Evolutionary conservation across 176 grass and related monocot genomes (phyloP), one percentile per base, ranked within the genome.

Genomic region (Olyra latifolia): DNA sequence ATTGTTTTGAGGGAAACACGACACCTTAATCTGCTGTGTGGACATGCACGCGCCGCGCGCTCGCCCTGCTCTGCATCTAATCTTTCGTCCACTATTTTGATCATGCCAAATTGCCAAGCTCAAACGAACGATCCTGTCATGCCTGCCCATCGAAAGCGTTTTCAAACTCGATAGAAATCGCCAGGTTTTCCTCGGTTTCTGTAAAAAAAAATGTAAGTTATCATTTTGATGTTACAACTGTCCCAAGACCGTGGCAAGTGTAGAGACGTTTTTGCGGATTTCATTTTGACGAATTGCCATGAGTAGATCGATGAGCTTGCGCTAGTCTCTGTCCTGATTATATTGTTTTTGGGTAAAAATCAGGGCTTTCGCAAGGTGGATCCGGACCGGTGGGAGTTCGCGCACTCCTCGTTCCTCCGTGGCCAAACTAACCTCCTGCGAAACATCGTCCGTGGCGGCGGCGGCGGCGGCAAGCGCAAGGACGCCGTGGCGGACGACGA

Each of bases 361-460:
- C 85, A 97, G 93, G 90, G 93, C 3, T 97, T 97, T 35, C 90
- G 93, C 76, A 97, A 97, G 91, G 93, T 93, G 49, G 89, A 91
- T 87, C 86, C 88, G 10, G 86, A 91, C 66, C 62, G 80, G 46
- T 97, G 91, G 91, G 91, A 93, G 87, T 97, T 93, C 68, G 91
- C 94, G 13, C 88, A 97, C 54, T 77, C 80, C 13, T 97, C 76
- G 43, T 97, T 97, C 83, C 77, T 97, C 17, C 71, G 88, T 2
- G 91, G 91, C 25, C 91, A 93, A 80, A 91, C 72, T 0, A 86
- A 97, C 63, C 91, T 93, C 22, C 81, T 97, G 27, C 66, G 80
- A 58, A 79, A 84, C 42, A 91, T 97, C 72, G 80, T 91, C 50
- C 90, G 90, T 35, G 80, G 88, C 25, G 66, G 10, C 10, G 74